phyloP scores from a whole-genome alignment of 768 basidiomycete species.

The Lyophyllum semitale region DNA sequence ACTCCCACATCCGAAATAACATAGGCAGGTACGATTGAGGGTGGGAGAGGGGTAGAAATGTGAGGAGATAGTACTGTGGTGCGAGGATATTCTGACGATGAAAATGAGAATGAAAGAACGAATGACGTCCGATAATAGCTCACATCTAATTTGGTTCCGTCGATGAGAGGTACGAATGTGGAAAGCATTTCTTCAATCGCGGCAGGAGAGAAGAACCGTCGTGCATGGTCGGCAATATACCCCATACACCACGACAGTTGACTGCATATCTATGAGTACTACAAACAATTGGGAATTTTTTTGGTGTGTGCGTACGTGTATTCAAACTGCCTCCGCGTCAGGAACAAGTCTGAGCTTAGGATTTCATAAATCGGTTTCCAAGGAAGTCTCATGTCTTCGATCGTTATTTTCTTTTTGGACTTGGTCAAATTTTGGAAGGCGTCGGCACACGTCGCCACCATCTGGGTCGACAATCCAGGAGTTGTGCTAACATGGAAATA shows the following conservation, averaged over 20 bases:
- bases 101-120: conserved; percentile 10
- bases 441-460: conserved; percentile 69
- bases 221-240: conserved; percentile 63
- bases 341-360: conserved; percentile 73
- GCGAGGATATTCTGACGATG: conserved; percentile 63
- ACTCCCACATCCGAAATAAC: conserved; percentile 86
- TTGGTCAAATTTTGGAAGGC: conserved; percentile 58
- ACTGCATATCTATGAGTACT: conserved; percentile 33
- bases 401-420: conserved; percentile 73
- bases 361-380: conserved; percentile 81
- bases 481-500: conserved; percentile 76
- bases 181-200: conserved; percentile 86
- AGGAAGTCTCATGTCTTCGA: conserved; percentile 79
- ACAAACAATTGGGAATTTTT: neutral
- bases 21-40: conserved; percentile 83
- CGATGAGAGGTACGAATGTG: conserved; percentile 78
- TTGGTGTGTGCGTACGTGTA: conserved; percentile 60
- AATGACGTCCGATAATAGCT: conserved; percentile 26
- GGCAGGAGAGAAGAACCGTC: conserved; percentile 88
- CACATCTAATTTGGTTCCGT: conserved; percentile 74
- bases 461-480: conserved; percentile 75
- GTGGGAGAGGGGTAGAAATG: conserved; percentile 83
- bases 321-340: conserved; percentile 75
- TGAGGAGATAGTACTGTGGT: conserved; percentile 82
- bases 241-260: conserved; percentile 81